Evolutionary conservation across 139 green algal species (phyloP).

Genomic region (Ostreobium quekettii): DNA sequence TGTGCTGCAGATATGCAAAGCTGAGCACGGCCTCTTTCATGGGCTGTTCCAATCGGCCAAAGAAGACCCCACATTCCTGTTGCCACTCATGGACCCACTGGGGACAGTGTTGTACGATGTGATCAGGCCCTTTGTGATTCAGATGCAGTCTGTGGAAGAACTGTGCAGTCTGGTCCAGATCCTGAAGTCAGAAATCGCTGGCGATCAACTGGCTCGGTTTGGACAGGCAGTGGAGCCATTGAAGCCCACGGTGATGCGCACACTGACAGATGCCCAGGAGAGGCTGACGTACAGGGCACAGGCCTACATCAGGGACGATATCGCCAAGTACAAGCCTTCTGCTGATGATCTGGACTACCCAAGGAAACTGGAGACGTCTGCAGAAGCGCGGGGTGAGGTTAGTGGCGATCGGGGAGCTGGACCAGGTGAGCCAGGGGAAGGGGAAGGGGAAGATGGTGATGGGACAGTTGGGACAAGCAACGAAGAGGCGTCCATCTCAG

Average conservation of each 20-base stretch:
- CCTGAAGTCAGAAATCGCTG: slow-evolving; percentile 59
- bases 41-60: slow-evolving; percentile 56
- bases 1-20: too few species aligned
- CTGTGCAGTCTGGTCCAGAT: slow-evolving; percentile 85
- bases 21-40: slow-evolving; percentile 63
- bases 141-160: slow-evolving; percentile 65
- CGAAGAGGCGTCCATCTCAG: not conserved
- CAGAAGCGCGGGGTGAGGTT: slow-evolving; percentile 17
- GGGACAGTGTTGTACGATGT: slow-evolving; percentile 84
- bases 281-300: slow-evolving; percentile 75
- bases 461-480: not conserved
- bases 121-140: slow-evolving; percentile 63
- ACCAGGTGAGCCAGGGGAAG: slow-evolving; percentile 8
- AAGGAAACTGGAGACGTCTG: slow-evolving; percentile 43
- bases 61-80: slow-evolving; percentile 28
- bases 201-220: slow-evolving; percentile 12
- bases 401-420: not conserved
- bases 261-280: slow-evolving; percentile 83
- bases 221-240: slow-evolving; percentile 58
- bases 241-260: slow-evolving; percentile 59
- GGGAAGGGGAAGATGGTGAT: slow-evolving; percentile 5
- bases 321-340: slow-evolving; percentile 52
- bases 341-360: slow-evolving; percentile 80
- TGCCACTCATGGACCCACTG: slow-evolving; percentile 70
- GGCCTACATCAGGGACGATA: slow-evolving; percentile 76